Conservation (phyloP, 2,329 filamentous ascomycete species). For the Cylindrodendrum hubeiense region DNA sequence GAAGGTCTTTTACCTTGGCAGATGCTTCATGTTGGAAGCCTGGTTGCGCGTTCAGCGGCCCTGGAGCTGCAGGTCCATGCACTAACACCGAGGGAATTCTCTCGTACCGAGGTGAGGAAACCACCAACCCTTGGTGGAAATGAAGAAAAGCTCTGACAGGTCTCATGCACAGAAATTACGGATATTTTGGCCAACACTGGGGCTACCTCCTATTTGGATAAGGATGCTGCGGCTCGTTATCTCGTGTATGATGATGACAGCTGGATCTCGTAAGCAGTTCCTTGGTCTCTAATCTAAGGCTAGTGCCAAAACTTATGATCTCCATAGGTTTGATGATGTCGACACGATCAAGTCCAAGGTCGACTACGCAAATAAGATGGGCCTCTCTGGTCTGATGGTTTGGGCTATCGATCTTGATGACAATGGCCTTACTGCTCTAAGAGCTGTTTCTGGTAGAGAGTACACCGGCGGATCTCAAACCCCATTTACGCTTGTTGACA, state of each 20-base stretch:
- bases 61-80: neutral
- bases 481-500: neutral
- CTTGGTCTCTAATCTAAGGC: too few relatives aligned
- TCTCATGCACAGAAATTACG: neutral
- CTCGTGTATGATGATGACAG: neutral
- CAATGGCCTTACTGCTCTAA: neutral
- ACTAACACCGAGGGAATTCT: neutral
- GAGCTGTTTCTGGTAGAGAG: too few relatives aligned
- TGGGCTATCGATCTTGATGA: neutral
- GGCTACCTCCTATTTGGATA: neutral
- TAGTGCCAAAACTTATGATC: too few relatives aligned
- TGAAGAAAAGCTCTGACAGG: too few relatives aligned
- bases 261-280: neutral
- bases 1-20: conserved; percentile 38
- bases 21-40: conserved; percentile 29
- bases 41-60: conserved; percentile 27
- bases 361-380: conserved; percentile 6
- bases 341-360: neutral
- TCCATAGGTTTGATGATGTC: neutral
- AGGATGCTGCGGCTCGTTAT: neutral
- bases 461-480: too few relatives aligned
- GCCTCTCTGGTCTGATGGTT: neutral
- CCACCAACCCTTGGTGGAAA: too few relatives aligned
- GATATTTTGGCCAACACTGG: neutral
- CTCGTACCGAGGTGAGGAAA: neutral